These are phyloP conservation scores for Meyerozyma sp. DNA, from an alignment of 1,139 yeast genomes.

Conservation along the genomic window DNA sequence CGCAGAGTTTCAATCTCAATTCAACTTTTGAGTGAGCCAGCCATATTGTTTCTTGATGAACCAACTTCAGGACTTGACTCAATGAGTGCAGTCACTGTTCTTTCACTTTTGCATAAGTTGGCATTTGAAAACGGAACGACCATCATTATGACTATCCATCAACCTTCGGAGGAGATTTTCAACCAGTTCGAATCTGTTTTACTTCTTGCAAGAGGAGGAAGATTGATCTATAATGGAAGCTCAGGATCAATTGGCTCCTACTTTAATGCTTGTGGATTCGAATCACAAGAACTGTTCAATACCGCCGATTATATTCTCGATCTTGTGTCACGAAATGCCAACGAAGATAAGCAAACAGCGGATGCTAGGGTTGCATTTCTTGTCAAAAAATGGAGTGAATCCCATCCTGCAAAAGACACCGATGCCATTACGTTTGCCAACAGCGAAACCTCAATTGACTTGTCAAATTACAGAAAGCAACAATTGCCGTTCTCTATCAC, in stretches of 20 bases:
- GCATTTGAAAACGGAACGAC: conserved; percentile 60
- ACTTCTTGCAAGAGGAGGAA: conserved; percentile 68
- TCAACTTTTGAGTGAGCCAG: conserved; percentile 68
- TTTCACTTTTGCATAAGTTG: conserved; percentile 53
- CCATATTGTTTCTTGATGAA: conserved; percentile 70
- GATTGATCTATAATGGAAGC: conserved; percentile 58
- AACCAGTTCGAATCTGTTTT: conserved; percentile 60
- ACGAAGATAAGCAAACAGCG: conserved; percentile 25
- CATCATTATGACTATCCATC: conserved; percentile 75
- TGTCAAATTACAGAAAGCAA: conserved; percentile 4
- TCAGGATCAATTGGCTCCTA: conserved; percentile 40
- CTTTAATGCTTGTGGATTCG: conserved; percentile 37
- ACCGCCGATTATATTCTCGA: conserved; percentile 74
- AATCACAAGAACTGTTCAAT: conserved; percentile 56
- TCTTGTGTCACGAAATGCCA: conserved; percentile 48
- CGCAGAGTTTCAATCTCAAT: conserved; percentile 79
- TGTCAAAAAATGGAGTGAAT: conserved; percentile 32
- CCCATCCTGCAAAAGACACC: not conserved
- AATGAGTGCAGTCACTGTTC: conserved; percentile 67
- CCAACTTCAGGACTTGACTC: conserved; percentile 89
- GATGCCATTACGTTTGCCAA: not conserved
- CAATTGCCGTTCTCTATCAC: conserved; percentile 13
- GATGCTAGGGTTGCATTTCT: conserved; percentile 29
- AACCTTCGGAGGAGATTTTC: conserved; percentile 69
- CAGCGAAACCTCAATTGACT: conserved; percentile 3